Conservation (phyloP, 2,329 filamentous ascomycete species). For the Colletotrichum navitas region DNA sequence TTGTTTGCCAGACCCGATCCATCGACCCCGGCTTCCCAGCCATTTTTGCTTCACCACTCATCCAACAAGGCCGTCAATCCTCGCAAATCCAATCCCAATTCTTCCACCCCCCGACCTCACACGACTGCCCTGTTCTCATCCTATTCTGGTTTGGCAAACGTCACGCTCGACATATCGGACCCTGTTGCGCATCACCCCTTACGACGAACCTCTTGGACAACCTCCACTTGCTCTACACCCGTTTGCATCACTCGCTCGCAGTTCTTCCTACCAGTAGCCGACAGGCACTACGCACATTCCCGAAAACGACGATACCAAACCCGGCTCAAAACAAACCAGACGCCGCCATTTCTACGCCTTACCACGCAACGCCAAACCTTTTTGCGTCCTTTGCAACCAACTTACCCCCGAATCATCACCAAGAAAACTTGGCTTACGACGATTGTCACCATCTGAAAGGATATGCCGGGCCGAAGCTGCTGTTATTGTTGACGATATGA, state of each 20-base stretch:
- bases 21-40: conserved; percentile 42
- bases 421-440: conserved; percentile 23
- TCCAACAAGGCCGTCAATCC: conserved; percentile 34
- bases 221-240: conserved; percentile 39
- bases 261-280: conserved; percentile 39
- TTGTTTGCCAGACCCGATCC: conserved; percentile 40
- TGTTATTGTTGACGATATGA: conserved; percentile 45
- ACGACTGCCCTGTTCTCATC: conserved; percentile 35
- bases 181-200: conserved; percentile 36
- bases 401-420: conserved; percentile 13
- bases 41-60: conserved; percentile 38
- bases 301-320: conserved; percentile 37
- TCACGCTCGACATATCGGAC: conserved; percentile 35
- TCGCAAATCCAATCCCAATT: conserved; percentile 36
- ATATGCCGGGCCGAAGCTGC: conserved; percentile 42
- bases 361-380: conserved; percentile 22
- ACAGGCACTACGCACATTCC: conserved; percentile 39
- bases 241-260: conserved; percentile 40
- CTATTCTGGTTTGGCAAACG: conserved; percentile 30
- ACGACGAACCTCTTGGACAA: conserved; percentile 27
- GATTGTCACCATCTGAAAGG: conserved; percentile 6
- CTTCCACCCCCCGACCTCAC: conserved; percentile 33
- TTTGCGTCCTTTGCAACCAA: conserved; percentile 26
- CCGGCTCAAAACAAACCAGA: conserved; percentile 37
- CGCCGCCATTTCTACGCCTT: conserved; percentile 36